phyloP scores from a whole-genome alignment of 768 basidiomycete species.

The Leccinum longicurvipes region DNA sequence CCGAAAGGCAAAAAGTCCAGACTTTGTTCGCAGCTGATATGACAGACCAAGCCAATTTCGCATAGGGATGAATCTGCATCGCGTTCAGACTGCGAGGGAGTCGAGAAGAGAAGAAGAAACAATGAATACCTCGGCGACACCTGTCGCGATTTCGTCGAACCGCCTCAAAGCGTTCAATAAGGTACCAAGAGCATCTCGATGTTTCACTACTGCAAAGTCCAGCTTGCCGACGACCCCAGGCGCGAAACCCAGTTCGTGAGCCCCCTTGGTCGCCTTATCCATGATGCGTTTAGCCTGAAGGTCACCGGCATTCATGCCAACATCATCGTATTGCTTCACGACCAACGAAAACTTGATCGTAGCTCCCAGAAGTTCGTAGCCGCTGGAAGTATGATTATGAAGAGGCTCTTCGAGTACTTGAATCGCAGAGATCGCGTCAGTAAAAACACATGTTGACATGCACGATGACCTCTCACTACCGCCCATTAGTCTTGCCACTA shows the following conservation, averaged over 20 bases:
- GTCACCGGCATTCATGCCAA: not conserved
- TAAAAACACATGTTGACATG: not conserved
- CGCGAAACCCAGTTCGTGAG: not conserved
- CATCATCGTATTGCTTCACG: too few relatives aligned
- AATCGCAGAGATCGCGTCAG: not conserved
- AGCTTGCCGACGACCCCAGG: not conserved
- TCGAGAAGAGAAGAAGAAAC: too few relatives aligned
- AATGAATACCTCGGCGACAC: not conserved
- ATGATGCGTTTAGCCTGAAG: not conserved
- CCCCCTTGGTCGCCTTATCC: not conserved
- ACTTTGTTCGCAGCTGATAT: not conserved
- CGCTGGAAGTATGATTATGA: not conserved
- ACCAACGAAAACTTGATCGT: not conserved
- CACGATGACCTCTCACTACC: not conserved
- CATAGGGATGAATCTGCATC: slow-evolving; percentile 3
- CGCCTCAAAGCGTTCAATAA: not conserved
- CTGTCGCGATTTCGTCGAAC: not conserved
- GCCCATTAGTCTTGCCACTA: not conserved
- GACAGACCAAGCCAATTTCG: not conserved
- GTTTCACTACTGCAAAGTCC: not conserved
- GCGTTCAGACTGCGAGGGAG: not conserved
- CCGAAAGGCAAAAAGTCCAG: not conserved
- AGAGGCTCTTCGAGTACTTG: slow-evolving; percentile 1
- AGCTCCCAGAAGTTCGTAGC: not conserved
- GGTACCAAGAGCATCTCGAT: not conserved